phyloP scores from a whole-genome alignment of 2,329 filamentous ascomycete genomes.

The Aspergillus sp. region DNA sequence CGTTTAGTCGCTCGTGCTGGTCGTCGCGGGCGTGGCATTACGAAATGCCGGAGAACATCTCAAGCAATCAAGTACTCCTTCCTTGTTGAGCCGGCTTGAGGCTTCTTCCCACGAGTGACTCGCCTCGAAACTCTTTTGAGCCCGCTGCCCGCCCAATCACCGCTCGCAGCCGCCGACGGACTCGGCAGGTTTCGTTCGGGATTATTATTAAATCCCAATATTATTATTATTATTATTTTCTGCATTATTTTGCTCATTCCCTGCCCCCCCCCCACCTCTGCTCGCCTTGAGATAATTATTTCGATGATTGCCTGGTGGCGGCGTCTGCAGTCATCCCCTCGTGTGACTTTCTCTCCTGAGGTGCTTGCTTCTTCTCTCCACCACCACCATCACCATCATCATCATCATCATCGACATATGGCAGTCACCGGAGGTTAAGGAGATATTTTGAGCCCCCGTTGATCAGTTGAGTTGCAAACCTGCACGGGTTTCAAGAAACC shows the following conservation, averaged over 20 bases:
- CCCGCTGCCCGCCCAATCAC: not conserved
- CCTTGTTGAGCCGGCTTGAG: constrained; percentile 1
- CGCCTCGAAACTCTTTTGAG: constrained; percentile 1
- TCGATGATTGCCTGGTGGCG: constrained; percentile 19
- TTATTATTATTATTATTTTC: constrained; percentile 1
- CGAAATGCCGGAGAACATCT: not conserved
- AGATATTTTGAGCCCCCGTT: not conserved
- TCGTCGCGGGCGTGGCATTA: constrained; percentile 19
- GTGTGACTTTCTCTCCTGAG: constrained; percentile 6
- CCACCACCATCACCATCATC: too few species aligned
- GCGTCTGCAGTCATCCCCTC: constrained; percentile 21
- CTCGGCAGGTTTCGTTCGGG: too few species aligned
- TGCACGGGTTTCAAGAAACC: not conserved
- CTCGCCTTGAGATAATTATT: constrained; percentile 8
- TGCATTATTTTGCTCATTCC: not conserved
- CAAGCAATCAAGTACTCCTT: constrained; percentile 1
- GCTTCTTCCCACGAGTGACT: not conserved
- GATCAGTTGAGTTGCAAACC: constrained; percentile 4
- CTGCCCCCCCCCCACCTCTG: constrained; percentile 5
- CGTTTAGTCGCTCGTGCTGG: constrained; percentile 12
- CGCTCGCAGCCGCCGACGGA: too few species aligned
- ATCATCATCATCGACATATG: not conserved
- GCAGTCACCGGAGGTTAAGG: not conserved
- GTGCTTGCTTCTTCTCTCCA: not conserved
- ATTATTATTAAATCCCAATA: not conserved